phyloP scores from a whole-genome alignment of 83 land plant genomes.

The Isoetes engelmannii region DNA sequence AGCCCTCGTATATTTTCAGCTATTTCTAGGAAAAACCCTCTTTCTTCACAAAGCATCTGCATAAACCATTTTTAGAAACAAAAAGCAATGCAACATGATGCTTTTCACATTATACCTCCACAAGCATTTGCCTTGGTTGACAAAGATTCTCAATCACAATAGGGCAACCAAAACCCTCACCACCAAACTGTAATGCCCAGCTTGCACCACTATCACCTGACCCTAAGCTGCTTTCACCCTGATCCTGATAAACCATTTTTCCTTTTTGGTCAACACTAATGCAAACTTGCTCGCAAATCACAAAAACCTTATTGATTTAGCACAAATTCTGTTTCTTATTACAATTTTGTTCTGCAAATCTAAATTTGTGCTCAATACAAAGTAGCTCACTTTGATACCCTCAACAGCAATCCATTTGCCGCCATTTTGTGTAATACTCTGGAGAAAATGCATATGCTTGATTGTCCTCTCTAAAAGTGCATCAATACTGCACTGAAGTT shows the following conservation, averaged over 20 bases:
- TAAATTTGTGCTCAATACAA: neutral
- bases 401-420: slow-evolving; percentile 14
- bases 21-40: slow-evolving; percentile 47
- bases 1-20: slow-evolving; percentile 37
- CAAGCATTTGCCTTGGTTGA: slow-evolving; percentile 56
- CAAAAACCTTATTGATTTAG: neutral
- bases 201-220: slow-evolving; percentile 31
- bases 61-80: neutral
- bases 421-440: slow-evolving; percentile 12
- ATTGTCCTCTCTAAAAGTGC: slow-evolving; percentile 18
- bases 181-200: slow-evolving; percentile 43
- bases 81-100: no score
- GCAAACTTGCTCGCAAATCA: slow-evolving; percentile 2
- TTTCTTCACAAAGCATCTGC: slow-evolving; percentile 50
- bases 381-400: slow-evolving; percentile 1
- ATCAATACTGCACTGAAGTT: slow-evolving; percentile 21
- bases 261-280: slow-evolving; percentile 27
- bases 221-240: neutral
- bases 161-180: slow-evolving; percentile 38
- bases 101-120: slow-evolving; percentile 39
- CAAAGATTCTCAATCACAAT: slow-evolving; percentile 55
- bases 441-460: slow-evolving; percentile 16
- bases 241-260: neutral
- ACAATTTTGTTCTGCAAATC: no score
- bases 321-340: no score